phyloP scores from a whole-genome alignment of 148 eudicot species.

The Camellia lanceoleosa region DNA sequence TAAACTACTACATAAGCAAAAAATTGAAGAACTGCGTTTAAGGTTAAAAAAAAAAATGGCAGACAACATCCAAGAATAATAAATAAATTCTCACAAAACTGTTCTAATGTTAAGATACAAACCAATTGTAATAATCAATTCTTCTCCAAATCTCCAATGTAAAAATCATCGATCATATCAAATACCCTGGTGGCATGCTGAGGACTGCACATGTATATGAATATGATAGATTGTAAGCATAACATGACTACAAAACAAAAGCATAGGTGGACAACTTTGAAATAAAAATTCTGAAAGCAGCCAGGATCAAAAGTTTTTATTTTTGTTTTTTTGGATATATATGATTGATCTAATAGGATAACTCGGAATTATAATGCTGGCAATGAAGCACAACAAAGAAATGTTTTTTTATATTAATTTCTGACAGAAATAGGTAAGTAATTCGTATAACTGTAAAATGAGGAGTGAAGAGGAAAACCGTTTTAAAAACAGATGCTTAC shows the following conservation, averaged over 20 bases:
- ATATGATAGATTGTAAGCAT: conserved; percentile 1
- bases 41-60: not conserved
- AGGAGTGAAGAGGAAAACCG: not conserved
- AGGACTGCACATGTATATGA: conserved; percentile 48
- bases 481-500: conserved; percentile 32
- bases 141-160: conserved; percentile 76
- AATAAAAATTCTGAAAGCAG: not conserved
- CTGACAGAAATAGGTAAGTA: not conserved
- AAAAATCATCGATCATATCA: conserved; percentile 84
- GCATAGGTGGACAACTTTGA: not conserved
- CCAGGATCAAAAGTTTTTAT: not conserved
- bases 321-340: too few relatives aligned
- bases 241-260: not conserved
- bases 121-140: too few relatives aligned
- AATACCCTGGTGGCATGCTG: conserved; percentile 91
- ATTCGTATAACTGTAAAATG: not conserved
- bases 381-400: not conserved
- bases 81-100: not conserved
- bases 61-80: not conserved
- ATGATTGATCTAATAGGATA: not conserved
- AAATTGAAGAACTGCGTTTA: not conserved
- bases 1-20: not conserved
- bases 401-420: not conserved
- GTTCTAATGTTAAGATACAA: too few relatives aligned
- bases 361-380: not conserved